These are phyloP conservation scores for Naganishia cerealis DNA, from an alignment of 1,284 basidiomycete genomes.

Conservation along the genomic window DNA sequence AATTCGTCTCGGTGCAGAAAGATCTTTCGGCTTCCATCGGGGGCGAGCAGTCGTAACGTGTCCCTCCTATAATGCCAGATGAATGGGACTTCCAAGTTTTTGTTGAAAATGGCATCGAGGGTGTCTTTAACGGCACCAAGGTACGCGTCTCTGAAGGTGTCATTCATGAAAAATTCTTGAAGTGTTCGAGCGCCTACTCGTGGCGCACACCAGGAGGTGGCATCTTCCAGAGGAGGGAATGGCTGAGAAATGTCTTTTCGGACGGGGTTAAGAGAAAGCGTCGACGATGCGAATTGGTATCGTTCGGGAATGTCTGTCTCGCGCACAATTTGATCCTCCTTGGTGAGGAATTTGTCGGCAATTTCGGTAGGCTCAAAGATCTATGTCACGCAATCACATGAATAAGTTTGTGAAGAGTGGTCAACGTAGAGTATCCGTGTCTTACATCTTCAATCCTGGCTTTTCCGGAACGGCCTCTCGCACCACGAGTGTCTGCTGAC, in stretches of 20 bases:
- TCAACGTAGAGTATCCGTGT: constrained; percentile 34
- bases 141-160: constrained; percentile 58
- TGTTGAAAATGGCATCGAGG: constrained; percentile 79
- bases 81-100: constrained; percentile 88
- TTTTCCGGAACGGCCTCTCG: constrained; percentile 64
- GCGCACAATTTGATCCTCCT: constrained; percentile 91
- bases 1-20: constrained; percentile 74
- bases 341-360: constrained; percentile 82
- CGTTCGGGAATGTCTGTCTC: constrained; percentile 90
- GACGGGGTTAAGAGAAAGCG: constrained; percentile 68
- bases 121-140: constrained; percentile 77
- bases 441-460: constrained; percentile 86
- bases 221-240: constrained; percentile 63
- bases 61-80: constrained; percentile 93
- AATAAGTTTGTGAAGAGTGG: constrained; percentile 1
- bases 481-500: constrained; percentile 60
- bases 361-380: constrained; percentile 99
- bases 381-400: constrained; percentile 54
- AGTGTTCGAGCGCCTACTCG: constrained; percentile 78
- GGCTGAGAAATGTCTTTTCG: constrained; percentile 62
- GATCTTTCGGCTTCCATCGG: constrained; percentile 13
- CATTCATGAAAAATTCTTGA: constrained; percentile 57
- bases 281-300: constrained; percentile 89
- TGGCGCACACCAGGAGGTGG: constrained; percentile 83
- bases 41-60: constrained; percentile 67